These are phyloP conservation scores for Aspergillus transmontanensis DNA, from an alignment of 2,329 filamentous ascomycete species.

Conservation along the genomic window DNA sequence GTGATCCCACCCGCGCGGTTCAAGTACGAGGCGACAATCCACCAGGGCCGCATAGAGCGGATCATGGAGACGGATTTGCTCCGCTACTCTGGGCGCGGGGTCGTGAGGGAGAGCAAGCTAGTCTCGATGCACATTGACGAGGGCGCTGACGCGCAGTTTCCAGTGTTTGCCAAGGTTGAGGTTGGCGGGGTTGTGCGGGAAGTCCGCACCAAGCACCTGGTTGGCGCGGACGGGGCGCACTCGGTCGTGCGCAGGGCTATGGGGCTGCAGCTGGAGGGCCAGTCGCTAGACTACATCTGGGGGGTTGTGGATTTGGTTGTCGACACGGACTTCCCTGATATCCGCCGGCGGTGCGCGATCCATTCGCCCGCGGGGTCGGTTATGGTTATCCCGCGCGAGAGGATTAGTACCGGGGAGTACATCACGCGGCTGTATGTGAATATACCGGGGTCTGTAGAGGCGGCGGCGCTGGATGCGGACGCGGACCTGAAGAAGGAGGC, in stretches of 20 bases:
- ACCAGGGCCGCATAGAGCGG: constrained; percentile 71
- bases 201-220: constrained; percentile 69
- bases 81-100: constrained; percentile 57
- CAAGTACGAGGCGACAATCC: constrained; percentile 69
- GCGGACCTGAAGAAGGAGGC: constrained; percentile 53
- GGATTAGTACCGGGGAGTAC: constrained; percentile 61
- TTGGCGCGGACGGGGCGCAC: constrained; percentile 69
- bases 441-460: constrained; percentile 32
- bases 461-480: constrained; percentile 22
- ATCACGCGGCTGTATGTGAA: constrained; percentile 69
- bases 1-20: constrained; percentile 68
- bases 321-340: constrained; percentile 73
- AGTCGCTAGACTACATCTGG: constrained; percentile 72
- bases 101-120: constrained; percentile 68
- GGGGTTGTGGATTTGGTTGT: constrained; percentile 75
- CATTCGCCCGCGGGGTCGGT: constrained; percentile 73
- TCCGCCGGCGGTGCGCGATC: constrained; percentile 77
- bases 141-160: constrained; percentile 45
- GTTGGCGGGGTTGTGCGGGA: constrained; percentile 29
- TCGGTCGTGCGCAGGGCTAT: constrained; percentile 64
- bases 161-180: constrained; percentile 35
- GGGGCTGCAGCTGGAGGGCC: constrained; percentile 58
- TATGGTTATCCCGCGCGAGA: constrained; percentile 75
- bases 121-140: constrained; percentile 60
- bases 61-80: constrained; percentile 68